phyloP scores from a whole-genome alignment of 2,329 filamentous ascomycete species.

The Pseudogymnoascus sp. region DNA sequence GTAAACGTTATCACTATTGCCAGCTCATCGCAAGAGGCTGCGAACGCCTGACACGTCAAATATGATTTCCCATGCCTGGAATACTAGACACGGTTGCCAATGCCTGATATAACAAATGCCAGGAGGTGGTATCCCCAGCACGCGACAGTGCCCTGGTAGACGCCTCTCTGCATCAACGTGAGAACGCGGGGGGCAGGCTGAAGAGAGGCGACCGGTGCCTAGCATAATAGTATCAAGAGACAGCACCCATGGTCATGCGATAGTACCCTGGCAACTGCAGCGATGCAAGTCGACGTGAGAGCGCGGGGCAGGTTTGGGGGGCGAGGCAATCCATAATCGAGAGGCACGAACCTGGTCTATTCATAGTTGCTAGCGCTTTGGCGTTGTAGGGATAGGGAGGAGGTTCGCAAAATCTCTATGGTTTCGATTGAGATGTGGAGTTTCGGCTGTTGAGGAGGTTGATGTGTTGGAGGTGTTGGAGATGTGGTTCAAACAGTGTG shows the following conservation, averaged over 20 bases:
- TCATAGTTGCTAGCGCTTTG: neutral
- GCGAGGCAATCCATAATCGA: neutral
- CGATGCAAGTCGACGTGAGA: neutral
- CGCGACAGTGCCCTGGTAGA: neutral
- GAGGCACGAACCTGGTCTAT: constrained; percentile 4
- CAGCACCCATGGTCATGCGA: neutral
- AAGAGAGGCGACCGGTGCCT: neutral
- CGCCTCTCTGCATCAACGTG: neutral
- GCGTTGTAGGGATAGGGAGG: neutral
- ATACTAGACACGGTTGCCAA: neutral
- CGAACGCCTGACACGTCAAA: neutral
- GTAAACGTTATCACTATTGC: neutral
- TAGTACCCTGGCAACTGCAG: neutral
- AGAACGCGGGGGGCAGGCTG: neutral
- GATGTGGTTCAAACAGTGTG: neutral
- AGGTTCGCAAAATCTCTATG: neutral
- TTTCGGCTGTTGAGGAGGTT: neutral
- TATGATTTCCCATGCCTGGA: neutral
- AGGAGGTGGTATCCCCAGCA: neutral
- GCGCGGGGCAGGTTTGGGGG: neutral
- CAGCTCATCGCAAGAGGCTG: neutral
- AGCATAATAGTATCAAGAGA: neutral
- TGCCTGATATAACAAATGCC: neutral
- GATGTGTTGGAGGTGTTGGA: neutral
- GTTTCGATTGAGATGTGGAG: neutral